phyloP scores from a whole-genome alignment of 2,329 filamentous ascomycete genomes.

The Colletotrichum phormii region DNA sequence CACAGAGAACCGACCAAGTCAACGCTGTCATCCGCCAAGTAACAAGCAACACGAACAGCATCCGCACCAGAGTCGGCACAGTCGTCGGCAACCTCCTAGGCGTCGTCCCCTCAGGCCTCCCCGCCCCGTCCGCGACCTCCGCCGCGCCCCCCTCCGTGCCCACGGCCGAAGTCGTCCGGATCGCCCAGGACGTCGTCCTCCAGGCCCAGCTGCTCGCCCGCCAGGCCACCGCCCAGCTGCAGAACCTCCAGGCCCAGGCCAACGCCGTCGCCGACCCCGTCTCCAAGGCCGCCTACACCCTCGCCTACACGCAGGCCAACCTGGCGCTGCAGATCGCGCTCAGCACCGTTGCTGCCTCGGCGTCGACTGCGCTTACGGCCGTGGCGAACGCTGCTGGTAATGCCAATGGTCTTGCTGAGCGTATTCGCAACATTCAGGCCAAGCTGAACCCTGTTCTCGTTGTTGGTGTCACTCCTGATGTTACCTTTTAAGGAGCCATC shows the following conservation, averaged over 20 bases:
- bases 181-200: conserved; percentile 1
- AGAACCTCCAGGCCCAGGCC: background rate
- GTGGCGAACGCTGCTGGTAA: background rate
- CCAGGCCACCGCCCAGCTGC: background rate
- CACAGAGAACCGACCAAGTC: conserved; percentile 8
- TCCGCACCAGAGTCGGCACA: background rate
- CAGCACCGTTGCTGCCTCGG: background rate
- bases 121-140: background rate
- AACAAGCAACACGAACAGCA: background rate
- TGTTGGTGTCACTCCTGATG: background rate
- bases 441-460: background rate
- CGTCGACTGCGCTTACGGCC: background rate
- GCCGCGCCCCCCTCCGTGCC: background rate
- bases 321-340: background rate
- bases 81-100: background rate
- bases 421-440: background rate
- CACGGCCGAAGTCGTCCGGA: background rate
- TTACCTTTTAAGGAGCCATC: background rate
- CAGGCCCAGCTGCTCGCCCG: background rate
- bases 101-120: background rate
- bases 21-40: conserved; percentile 6
- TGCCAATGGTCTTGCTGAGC: background rate
- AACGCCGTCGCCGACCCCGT: background rate
- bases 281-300: background rate
- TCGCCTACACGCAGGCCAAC: background rate